Evolutionary conservation across 306 rosid genomes (phyloP).

Genomic region (Senna siamea): DNA sequence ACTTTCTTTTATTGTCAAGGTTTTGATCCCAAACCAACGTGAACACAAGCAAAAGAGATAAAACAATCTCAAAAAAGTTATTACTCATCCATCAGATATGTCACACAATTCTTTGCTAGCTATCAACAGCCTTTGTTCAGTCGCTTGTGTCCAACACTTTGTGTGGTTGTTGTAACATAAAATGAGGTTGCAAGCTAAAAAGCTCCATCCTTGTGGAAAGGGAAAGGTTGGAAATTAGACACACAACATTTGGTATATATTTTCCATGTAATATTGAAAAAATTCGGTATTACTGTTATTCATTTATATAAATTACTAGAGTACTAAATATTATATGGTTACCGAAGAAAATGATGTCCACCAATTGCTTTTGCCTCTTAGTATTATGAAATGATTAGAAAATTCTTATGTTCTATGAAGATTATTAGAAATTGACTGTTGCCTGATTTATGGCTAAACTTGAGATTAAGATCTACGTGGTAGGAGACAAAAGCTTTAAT

Average conservation of each 20-base stretch:
- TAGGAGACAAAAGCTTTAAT: constrained; percentile 19
- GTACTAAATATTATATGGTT: too few species aligned
- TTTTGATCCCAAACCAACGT: constrained; percentile 47
- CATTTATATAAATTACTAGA: too few species aligned
- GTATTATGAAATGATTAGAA: constrained; percentile 24
- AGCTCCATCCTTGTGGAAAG: constrained; percentile 40
- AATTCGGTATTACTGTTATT: too few species aligned
- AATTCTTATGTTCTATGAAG: not conserved
- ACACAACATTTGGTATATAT: too few species aligned
- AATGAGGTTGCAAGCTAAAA: constrained; percentile 48
- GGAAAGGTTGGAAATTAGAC: constrained; percentile 10
- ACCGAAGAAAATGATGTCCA: not conserved
- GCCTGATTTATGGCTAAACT: constrained; percentile 24
- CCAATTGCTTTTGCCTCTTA: not conserved
- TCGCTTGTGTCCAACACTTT: constrained; percentile 54
- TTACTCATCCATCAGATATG: constrained; percentile 53
- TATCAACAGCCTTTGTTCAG: constrained; percentile 37
- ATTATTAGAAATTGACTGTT: constrained; percentile 28
- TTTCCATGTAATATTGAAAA: too few species aligned
- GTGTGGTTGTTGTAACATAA: constrained; percentile 47
- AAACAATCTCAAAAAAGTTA: constrained; percentile 42
- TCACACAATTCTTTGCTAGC: constrained; percentile 49
- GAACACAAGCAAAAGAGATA: constrained; percentile 37
- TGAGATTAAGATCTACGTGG: constrained; percentile 11
- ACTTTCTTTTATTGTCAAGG: constrained; percentile 41